Conservation (phyloP, 305 asterid genomes). For the Petunia hybrid region DNA sequence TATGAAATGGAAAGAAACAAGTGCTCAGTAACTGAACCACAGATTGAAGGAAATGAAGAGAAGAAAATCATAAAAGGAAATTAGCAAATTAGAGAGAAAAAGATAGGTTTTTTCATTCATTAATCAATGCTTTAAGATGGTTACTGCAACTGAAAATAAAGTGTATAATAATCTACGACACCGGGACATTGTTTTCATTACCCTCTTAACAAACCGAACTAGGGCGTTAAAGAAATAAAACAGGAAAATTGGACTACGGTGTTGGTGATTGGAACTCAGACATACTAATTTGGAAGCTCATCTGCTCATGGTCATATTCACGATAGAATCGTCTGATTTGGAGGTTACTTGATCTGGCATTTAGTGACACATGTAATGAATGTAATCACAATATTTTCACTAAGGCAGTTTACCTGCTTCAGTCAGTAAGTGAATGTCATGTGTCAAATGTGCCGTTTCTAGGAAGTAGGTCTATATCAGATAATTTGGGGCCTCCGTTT, state of each 20-base stretch:
- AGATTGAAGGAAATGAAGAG: neutral
- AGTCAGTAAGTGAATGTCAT: neutral
- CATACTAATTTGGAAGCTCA: slow-evolving; percentile 21
- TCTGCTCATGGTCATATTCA: neutral
- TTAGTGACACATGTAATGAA: neutral
- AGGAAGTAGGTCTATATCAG: neutral
- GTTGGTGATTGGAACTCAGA: slow-evolving; percentile 1
- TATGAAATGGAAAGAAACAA: neutral
- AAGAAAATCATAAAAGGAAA: neutral
- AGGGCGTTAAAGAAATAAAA: neutral
- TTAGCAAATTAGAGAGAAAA: neutral
- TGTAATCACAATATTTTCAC: neutral
- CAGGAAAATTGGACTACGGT: neutral
- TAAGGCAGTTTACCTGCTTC: neutral
- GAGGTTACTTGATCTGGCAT: slow-evolving; percentile 19
- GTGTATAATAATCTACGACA: neutral
- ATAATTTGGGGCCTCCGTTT: neutral
- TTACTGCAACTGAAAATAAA: neutral
- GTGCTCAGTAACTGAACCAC: neutral
- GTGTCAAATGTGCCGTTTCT: neutral
- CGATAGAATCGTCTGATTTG: slow-evolving; percentile 1
- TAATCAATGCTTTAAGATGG: neutral
- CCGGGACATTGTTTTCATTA: neutral
- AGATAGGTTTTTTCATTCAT: neutral
- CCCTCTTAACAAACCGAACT: neutral